A percentile compares a stretch with the other conserved stretches of the same genome.
phyloP scores from a whole-genome alignment of 345 rosid species.

The Eucalyptus microcorys region DNA sequence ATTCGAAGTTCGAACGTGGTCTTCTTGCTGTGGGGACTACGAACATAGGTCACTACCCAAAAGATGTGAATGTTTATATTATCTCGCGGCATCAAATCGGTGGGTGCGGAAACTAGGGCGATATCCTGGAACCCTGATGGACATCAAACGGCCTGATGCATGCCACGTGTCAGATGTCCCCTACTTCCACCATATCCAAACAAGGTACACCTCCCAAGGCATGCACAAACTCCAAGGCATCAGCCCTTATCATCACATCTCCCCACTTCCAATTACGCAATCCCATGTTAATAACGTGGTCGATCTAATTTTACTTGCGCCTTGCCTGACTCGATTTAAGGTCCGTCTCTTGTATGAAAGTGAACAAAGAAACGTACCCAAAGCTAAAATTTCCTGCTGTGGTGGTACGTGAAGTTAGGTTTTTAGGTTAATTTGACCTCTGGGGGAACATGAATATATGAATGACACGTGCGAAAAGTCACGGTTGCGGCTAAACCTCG shows the following conservation, averaged over 20 bases:
- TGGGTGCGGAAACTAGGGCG: background rate
- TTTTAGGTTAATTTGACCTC: background rate
- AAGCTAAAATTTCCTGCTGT: background rate
- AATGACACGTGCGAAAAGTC: background rate
- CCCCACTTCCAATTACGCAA: background rate
- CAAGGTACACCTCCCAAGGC: conserved; percentile 8
- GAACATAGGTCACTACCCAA: background rate
- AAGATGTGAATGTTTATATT: background rate
- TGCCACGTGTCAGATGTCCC: background rate
- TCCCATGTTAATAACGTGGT: background rate
- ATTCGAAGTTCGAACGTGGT: background rate
- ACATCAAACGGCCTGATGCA: background rate
- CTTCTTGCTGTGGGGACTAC: background rate
- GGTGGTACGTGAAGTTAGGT: background rate
- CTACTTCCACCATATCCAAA: background rate
- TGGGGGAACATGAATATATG: background rate
- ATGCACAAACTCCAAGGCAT: conserved; percentile 5
- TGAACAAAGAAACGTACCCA: background rate
- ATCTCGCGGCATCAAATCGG: background rate
- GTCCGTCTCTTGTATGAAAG: background rate
- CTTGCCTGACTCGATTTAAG: background rate
- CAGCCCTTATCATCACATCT: background rate
- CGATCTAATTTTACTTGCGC: background rate
- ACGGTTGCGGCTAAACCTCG: background rate
- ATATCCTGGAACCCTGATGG: background rate